Base-by-base conservation (phyloP, 257 asterid species). In the Rhazya stricta region DNA sequence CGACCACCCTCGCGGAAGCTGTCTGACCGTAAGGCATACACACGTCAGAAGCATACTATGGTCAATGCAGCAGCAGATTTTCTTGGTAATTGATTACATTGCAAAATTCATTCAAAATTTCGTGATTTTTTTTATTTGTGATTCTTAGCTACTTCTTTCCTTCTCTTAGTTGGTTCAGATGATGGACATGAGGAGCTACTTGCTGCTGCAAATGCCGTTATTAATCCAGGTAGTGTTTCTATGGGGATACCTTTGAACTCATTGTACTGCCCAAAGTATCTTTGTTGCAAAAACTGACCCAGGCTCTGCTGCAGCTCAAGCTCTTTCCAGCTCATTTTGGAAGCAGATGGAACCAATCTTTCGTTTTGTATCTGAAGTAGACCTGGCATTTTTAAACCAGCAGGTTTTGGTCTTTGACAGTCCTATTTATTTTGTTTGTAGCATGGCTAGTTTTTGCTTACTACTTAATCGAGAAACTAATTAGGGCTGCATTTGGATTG, bases 141-240 rank as follows among this genome's bases (percentile, higher is more conserved):
- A 65, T 78, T 3, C 34, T 69, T 75, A 67, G 46, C 65, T 62
- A 74, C 72, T 79, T 67, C 60, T 82, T 74, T 69, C 32, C 67
- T 71, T 71, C 78, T 58, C 58, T 71, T 82, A 87, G 94, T 87
- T 87, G 90, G 95, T 74, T 88, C 91, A 63, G 96, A 87, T 85
- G 91, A 88, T 86, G 98, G 97, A 76, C 94, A 85, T 77, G 98
- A 93, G 74, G 97, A 89, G 87, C 97, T 93, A 74, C 84, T 90
- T 85, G 92, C 96, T 83, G 94, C 98, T 63, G 89, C 96, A 81
- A 91, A 89, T 83, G 89, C 96, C 75, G 96, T 88, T 81, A 82
- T 88, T 45, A 85, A 88, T 80, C 80, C 89, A 57, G 96, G 98
- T 93, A 90, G 15, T 36, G 41, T n/a, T 81, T 78, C 57, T 42